Percentiles rank a stretch among this genome's conserved stretches.
Conservation (phyloP, 1,284 basidiomycete genomes). For the Tausonia pullulans region DNA sequence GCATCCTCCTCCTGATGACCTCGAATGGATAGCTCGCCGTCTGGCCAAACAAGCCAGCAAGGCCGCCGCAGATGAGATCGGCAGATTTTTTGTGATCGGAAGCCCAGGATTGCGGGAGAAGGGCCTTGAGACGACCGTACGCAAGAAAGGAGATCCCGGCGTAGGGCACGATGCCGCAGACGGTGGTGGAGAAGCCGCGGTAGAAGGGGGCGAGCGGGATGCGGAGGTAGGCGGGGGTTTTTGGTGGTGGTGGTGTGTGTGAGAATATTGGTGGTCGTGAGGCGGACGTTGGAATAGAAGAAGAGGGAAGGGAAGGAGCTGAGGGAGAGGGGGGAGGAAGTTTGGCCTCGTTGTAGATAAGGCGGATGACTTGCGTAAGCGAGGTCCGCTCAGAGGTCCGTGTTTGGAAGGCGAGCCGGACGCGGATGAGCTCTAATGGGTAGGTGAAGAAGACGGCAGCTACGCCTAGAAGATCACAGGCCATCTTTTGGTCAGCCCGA, state of each 20-base stretch:
- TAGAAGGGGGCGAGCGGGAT: conserved; percentile 49
- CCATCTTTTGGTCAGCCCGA: neutral
- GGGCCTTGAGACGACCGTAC: conserved; percentile 71
- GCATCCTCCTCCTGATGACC: conserved; percentile 85
- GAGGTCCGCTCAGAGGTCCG: conserved; percentile 45
- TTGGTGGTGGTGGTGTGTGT: conserved; percentile 10
- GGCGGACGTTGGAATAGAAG: too few species aligned
- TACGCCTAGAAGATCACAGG: conserved; percentile 46
- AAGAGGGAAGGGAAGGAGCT: conserved; percentile 16
- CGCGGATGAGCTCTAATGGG: conserved; percentile 87
- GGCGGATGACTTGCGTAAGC: conserved; percentile 48
- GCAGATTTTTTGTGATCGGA: conserved; percentile 32
- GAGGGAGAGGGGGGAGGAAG: conserved; percentile 27
- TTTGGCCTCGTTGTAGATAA: conserved; percentile 58
- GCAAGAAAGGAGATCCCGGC: conserved; percentile 91
- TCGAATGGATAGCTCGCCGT: conserved; percentile 95
- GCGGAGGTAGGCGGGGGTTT: conserved; percentile 27
- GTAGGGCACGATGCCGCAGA: conserved; percentile 89
- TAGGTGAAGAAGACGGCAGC: conserved; percentile 86
- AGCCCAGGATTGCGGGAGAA: conserved; percentile 38
- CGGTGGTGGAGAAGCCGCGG: conserved; percentile 85
- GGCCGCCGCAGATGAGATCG: conserved; percentile 67
- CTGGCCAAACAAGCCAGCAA: conserved; percentile 82
- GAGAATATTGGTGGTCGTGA: too few species aligned
- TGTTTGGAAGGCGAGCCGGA: conserved; percentile 87